Evolutionary conservation across 2,329 filamentous ascomycete species (phyloP).

Genomic region (Microcyclospora pomicola): DNA sequence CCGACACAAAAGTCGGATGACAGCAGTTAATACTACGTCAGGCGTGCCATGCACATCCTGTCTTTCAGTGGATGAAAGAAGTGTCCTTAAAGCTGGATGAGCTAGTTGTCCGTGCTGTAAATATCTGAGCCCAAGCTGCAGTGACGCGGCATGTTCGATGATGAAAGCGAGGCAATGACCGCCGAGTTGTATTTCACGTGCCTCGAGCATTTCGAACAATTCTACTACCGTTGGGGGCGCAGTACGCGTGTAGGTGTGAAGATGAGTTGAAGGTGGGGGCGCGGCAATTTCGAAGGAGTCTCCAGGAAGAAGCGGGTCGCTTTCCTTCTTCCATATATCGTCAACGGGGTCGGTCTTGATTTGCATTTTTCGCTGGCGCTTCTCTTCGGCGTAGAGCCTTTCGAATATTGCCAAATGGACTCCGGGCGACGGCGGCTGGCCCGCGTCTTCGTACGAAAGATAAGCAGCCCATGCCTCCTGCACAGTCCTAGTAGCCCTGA

Average conservation of each 20-base stretch:
- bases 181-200: constrained; percentile 34
- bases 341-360: background rate
- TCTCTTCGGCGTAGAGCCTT: constrained; percentile 34
- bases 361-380: constrained; percentile 2
- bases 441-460: constrained; percentile 38
- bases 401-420: constrained; percentile 45
- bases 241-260: constrained; percentile 51
- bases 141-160: constrained; percentile 37
- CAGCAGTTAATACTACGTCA: constrained; percentile 33
- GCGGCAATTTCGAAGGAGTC: constrained; percentile 43
- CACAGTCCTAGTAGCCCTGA: constrained; percentile 45
- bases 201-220: constrained; percentile 47
- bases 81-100: too few species aligned
- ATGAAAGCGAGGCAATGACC: constrained; percentile 42
- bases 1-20: constrained; percentile 38
- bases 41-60: background rate
- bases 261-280: constrained; percentile 44
- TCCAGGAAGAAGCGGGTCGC: constrained; percentile 38
- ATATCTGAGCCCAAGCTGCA: constrained; percentile 37
- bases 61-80: background rate
- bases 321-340: background rate
- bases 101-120: constrained; percentile 18
- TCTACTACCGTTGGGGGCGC: constrained; percentile 44
- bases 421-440: constrained; percentile 22
- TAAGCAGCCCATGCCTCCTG: constrained; percentile 54